phyloP scores from a whole-genome alignment of 2,329 filamentous ascomycete genomes.

The Paecilomyces dactylethromorphus region DNA sequence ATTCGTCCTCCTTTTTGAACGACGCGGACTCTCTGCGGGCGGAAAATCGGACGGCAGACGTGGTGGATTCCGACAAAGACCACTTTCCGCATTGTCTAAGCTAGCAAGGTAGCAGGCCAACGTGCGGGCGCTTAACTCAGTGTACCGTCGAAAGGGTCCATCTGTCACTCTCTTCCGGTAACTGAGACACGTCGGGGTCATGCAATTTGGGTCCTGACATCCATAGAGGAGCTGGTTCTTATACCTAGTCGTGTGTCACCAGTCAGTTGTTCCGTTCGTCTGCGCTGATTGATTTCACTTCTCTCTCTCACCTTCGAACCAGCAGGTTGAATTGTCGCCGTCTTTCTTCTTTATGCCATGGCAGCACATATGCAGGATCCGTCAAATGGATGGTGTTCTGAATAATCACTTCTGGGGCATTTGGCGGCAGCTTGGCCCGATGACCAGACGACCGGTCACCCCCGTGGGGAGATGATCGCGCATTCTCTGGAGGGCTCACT shows the following conservation, averaged over 20 bases:
- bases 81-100: slow-evolving; percentile 66
- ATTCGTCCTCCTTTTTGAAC: slow-evolving; percentile 25
- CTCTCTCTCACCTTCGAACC: slow-evolving; percentile 52
- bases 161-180: slow-evolving; percentile 63
- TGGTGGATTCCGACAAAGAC: slow-evolving; percentile 54
- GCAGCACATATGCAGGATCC: slow-evolving; percentile 28
- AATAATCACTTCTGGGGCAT: slow-evolving; percentile 31
- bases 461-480: slow-evolving; percentile 15
- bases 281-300: slow-evolving; percentile 1
- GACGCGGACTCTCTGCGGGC: slow-evolving; percentile 17
- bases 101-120: slow-evolving; percentile 74
- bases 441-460: slow-evolving; percentile 22
- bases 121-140: slow-evolving; percentile 71
- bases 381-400: slow-evolving; percentile 34
- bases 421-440: slow-evolving; percentile 34
- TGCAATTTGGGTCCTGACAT: slow-evolving; percentile 63
- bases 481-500: slow-evolving; percentile 22
- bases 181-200: slow-evolving; percentile 72
- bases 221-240: slow-evolving; percentile 76
- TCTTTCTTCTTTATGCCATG: slow-evolving; percentile 34
- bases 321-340: slow-evolving; percentile 49
- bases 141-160: slow-evolving; percentile 70
- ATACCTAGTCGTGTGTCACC: slow-evolving; percentile 49
- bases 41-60: slow-evolving; percentile 20
- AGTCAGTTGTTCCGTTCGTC: slow-evolving; percentile 3